Evolutionary conservation across 2,329 filamentous ascomycete species (phyloP), one percentile per base, ranked within the genome.

Genomic region (Lomentospora prolificans): DNA sequence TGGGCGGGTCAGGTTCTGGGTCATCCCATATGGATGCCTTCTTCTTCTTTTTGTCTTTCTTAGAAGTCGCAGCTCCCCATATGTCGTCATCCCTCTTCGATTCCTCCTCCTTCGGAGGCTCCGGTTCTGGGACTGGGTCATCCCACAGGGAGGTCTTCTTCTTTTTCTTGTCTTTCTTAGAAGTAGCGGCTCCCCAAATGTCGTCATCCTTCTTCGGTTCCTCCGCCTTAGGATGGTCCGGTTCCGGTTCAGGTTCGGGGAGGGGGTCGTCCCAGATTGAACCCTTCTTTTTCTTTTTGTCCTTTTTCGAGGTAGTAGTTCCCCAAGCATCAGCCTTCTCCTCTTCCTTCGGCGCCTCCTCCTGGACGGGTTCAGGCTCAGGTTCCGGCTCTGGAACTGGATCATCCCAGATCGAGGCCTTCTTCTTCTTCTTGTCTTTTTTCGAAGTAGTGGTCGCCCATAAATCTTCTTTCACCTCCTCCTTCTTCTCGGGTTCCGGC

Each of bases 361-460:
- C n/a, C 28, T 36, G 48, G 8, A 55, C 57, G 27, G 44, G 24
- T 46, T 58, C 28, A 58, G 59, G 58, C 51, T 63, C 63, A 6
- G 61, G 57, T 25, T 60, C 61, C n/a, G 62, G 60, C 19, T 66
- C 66, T 3, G 63, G 59, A 46, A 62, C 62, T 9, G 61, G 59
- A 28, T 57, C 24, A 50, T 64, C 61, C 48, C 62, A 61, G 7
- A 55, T 46, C 58, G 50, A 52, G 27, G 50, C 30, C 50, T 52
- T 52, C 30, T 52, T 52, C 27, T 51, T 51, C 60, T 74, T 72
- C 41, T 71, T 66, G 53, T 75, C 73, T 59, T 71, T 67, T 17
- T 60, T 33, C 30, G 30, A 60, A 1, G 59, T 58, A 28, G 62
- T 61, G 12, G 60, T 57, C 56, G 65, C 63, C 65, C 65, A 70